Evolutionary conservation across 2,329 filamentous ascomycete genomes (phyloP), one percentile per base, ranked within the genome.

Genomic region (Akanthomyces uredinophilus): DNA sequence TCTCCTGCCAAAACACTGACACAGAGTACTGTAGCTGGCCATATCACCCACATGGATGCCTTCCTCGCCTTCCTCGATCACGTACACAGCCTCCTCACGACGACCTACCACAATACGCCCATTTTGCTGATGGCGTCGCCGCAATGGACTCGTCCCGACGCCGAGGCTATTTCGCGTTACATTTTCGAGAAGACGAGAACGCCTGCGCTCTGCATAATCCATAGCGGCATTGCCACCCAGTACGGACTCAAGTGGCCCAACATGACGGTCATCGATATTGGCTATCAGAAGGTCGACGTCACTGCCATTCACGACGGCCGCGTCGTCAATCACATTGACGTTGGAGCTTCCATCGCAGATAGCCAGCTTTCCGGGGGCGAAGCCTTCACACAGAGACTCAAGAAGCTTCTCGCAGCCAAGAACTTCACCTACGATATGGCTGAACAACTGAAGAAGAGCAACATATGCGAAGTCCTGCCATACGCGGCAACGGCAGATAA

Each of bases 131-230:
- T 98, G 75, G 85, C 90, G 8, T 91, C 96, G 68, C 93, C 95
- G 4, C 88, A 88, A 68, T 99, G 95, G 94, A 92, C 92, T 4
- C 86, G 90, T 10, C 88, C 89, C 65, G 92, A 97, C 74, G 89
- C 89, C 72, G 94, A 98, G 76, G 85, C 84, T 44, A 88, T 99
- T 67, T 90, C 93, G 16, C 91, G 95, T 65, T 99, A 96, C 79
- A 86, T 98, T 66, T 99, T 99, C 70, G 95, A 99, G 76, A 96
- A 95, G 77, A 96, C 96, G 72, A 95, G 94, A 78, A 95, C 92
- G 0, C 95, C 95, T 0, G 92, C 91, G 0, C 89, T 99, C 57
- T 93, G 90, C 68, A 83, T 98, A 65, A 89, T 99, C 79, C 91
- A 98, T 75, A 89, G 92, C 68, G 93, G 91, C 3, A 78, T 96